These are phyloP conservation scores for Termitomyces sp. DNA, from an alignment of 768 basidiomycete genomes.

Conservation along the genomic window DNA sequence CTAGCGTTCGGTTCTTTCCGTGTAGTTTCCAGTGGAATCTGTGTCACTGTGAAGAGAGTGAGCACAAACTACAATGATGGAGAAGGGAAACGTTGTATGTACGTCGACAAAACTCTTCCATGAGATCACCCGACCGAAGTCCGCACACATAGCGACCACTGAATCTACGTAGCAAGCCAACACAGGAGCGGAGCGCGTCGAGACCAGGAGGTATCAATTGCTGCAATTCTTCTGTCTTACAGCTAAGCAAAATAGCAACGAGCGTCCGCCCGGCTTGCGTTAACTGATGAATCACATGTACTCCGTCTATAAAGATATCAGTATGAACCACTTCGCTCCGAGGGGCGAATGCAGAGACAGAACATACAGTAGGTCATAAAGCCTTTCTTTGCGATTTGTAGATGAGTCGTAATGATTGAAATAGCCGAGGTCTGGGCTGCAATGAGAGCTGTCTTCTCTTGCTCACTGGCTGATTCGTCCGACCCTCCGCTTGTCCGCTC, in stretches of 20 bases:
- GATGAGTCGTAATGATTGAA: slow-evolving; percentile 76
- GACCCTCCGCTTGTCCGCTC: slow-evolving; percentile 52
- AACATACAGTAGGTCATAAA: slow-evolving; percentile 91
- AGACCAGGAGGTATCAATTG: slow-evolving; percentile 76
- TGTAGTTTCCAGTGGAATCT: slow-evolving; percentile 77
- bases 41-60: slow-evolving; percentile 48
- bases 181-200: slow-evolving; percentile 83
- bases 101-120: slow-evolving; percentile 94
- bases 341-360: slow-evolving; percentile 4
- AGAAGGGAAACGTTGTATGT: slow-evolving; percentile 27
- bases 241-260: slow-evolving; percentile 82
- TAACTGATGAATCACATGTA: slow-evolving; percentile 92
- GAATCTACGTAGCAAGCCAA: slow-evolving; percentile 82
- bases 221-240: slow-evolving; percentile 74
- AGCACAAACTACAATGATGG: slow-evolving; percentile 4
- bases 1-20: slow-evolving; percentile 42
- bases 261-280: slow-evolving; percentile 92
- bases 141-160: slow-evolving; percentile 92
- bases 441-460: slow-evolving; percentile 74
- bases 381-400: slow-evolving; percentile 82
- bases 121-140: slow-evolving; percentile 82
- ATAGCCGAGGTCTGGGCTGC: slow-evolving; percentile 74
- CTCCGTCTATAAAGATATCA: slow-evolving; percentile 57
- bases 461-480: slow-evolving; percentile 55
- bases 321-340: background rate